Base-by-base conservation (phyloP, 169 alveolate species). In the Plasmodium chabaudi region DNA sequence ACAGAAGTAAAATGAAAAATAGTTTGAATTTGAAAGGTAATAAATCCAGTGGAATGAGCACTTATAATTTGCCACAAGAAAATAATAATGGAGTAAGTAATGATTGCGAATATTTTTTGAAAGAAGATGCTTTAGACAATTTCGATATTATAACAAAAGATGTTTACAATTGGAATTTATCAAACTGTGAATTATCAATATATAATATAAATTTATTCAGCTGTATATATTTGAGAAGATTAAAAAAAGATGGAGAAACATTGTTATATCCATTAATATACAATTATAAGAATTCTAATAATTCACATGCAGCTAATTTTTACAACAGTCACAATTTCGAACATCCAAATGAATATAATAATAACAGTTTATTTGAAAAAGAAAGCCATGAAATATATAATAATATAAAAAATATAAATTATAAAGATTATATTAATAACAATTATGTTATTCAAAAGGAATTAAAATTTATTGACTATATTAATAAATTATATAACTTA, bases 131-230 rank as follows among this genome's bases (percentile, higher is more conserved):
- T 21, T 34, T 34, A 34, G 42, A 34, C 42, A 34, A 34, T 34
- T 34, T 34, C 4, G 42, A 34, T 34, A 34, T 34, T 34, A 34
- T 5, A 34, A 34, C 42, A 21, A 77, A 77, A 19, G 65, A 44
- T 23, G n/a, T 39, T n/a, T 21, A 67, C 17, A 21, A 9, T 25
- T 82, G 90, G 90, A 61, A 82, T 55, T 46, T 82, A 23, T 65
- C 82, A 15, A 19, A 42, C 47, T 82, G 79, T 27, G 27, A 17
- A 17, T 15, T 82, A 17, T 82, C 90, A 7, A 61, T 82, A 71
- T 82, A 27, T 82, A 82, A 61, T 61, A 82, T 82, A 49, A 82
- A 67, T 55, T 25, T 82, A 15, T 82, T 82, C 25, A 82, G 74
- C 57, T 82, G 90, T 34, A 67, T 82, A 25, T 82, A 82, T 82